phyloP scores from a whole-genome alignment of 352 stramenopile genomes.

The Vaucheria bursata region DNA sequence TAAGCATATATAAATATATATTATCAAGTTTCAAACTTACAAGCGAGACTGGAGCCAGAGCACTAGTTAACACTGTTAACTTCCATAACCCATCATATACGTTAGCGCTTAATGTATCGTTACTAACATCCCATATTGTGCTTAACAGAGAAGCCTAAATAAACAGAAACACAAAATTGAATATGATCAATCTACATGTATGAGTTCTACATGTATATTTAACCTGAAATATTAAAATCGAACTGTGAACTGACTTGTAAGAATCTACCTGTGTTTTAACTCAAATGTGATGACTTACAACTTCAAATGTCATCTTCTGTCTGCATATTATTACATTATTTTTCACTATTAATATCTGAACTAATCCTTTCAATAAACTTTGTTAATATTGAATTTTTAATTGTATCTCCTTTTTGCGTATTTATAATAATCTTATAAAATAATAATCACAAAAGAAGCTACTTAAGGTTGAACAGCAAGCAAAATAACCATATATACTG shows the following conservation, averaged over 20 bases:
- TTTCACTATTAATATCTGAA: too few relatives aligned
- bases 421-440: too few relatives aligned
- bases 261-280: too few relatives aligned
- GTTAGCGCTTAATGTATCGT: constrained; percentile 38
- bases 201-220: background rate
- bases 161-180: background rate
- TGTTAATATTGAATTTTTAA: too few relatives aligned
- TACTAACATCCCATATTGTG: constrained; percentile 52
- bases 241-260: background rate
- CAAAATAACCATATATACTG: too few relatives aligned
- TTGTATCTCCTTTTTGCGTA: too few relatives aligned
- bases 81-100: constrained; percentile 46
- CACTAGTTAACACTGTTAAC: constrained; percentile 44
- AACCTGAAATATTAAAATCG: background rate
- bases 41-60: constrained; percentile 25
- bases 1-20: background rate
- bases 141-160: constrained; percentile 11
- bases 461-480: too few relatives aligned
- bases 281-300: too few relatives aligned
- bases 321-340: too few relatives aligned
- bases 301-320: too few relatives aligned
- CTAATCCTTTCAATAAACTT: too few relatives aligned
- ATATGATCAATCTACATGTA: background rate
- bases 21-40: background rate
- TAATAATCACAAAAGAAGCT: too few relatives aligned